Evolutionary conservation across 129 eudicot species (phyloP).

Genomic region (Calendula officinalis): DNA sequence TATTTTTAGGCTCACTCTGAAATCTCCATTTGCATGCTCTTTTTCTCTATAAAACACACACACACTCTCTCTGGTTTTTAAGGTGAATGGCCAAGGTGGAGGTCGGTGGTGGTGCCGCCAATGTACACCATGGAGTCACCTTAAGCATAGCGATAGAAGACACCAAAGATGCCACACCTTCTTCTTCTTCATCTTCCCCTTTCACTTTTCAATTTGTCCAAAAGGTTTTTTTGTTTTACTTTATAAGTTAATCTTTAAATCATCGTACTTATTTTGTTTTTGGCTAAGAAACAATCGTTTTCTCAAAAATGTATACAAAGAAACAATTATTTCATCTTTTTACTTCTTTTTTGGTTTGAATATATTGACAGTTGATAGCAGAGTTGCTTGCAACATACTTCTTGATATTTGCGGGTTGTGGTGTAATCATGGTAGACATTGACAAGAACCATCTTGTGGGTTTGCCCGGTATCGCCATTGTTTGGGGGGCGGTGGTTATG

Average conservation of each 20-base stretch:
- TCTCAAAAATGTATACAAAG: too few relatives aligned
- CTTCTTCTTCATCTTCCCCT: constrained; percentile 15
- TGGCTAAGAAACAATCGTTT: too few relatives aligned
- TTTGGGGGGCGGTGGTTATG: constrained; percentile 89
- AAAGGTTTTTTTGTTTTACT: constrained; percentile 19
- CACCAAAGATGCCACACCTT: not conserved
- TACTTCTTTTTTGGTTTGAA: not conserved
- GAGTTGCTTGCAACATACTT: constrained; percentile 79
- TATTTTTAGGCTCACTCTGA: too few relatives aligned
- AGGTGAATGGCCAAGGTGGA: constrained; percentile 25
- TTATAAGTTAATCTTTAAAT: too few relatives aligned
- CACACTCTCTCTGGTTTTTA: not conserved
- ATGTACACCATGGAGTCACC: constrained; percentile 28
- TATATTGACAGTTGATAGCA: constrained; percentile 57
- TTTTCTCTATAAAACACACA: constrained; percentile 10
- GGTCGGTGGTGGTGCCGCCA: constrained; percentile 8
- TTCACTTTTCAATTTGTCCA: constrained; percentile 23
- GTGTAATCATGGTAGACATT: constrained; percentile 51
- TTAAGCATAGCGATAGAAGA: constrained; percentile 25
- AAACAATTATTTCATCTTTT: too few relatives aligned
- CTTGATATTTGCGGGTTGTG: constrained; percentile 83
- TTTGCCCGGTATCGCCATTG: constrained; percentile 61
- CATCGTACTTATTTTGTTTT: too few relatives aligned
- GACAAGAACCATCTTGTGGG: constrained; percentile 48
- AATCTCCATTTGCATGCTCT: not conserved